Evolutionary conservation across 257 asterid genomes (phyloP), one percentile per base, ranked within the genome.

Genomic region (Penstemon eatonii): DNA sequence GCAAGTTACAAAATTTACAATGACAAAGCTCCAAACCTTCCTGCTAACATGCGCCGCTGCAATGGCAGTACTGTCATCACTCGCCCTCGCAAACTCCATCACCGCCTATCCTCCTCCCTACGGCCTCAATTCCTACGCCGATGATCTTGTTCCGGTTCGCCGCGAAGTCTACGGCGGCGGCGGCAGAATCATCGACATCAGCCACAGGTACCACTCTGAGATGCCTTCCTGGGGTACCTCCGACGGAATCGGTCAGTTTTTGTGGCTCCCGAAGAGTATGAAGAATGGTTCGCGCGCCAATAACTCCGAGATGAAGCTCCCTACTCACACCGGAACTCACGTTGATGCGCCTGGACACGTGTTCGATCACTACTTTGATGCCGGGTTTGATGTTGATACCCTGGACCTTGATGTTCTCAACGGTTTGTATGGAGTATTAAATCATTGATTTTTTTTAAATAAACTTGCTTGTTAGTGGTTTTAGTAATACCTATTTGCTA

Each of bases 331-430:
- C 3, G 98, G 98, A 9, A 93, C 98, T 15, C 98, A 93, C 75
- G 95, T 90, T 46, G 98, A 93, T 70, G 86, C 98, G 6, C 96
- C 98, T 3, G 97, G 96, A 0, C 98, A 93, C 77, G 93, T 88
- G 5, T 85, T 67, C 64, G 96, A 93, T 63, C 86, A 81, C 76
- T 93, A 93, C 65, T 88, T 80, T 49, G 96, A 88, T 66, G 94
- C 93, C 10, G 98, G 98, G 5, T 93, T 93, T 42, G 98, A 93
- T 47, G 94, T 90, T 19, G 97, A 93, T 63, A 83, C 97, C 65
- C 94, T 90, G 37, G 97, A 93, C 86, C 98, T 93, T 67, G 86
- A 84, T 43, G 95, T 88, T 59, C 89, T 90, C 15, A 93, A 93
- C 71, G 97, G 97, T 92, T 86, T 25, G 33, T 25, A 25, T 25